Evolutionary conservation across 2,329 filamentous ascomycete species (phyloP), one percentile per base, ranked within the genome.

Genomic region (Penicillium fuscoglaucum): DNA sequence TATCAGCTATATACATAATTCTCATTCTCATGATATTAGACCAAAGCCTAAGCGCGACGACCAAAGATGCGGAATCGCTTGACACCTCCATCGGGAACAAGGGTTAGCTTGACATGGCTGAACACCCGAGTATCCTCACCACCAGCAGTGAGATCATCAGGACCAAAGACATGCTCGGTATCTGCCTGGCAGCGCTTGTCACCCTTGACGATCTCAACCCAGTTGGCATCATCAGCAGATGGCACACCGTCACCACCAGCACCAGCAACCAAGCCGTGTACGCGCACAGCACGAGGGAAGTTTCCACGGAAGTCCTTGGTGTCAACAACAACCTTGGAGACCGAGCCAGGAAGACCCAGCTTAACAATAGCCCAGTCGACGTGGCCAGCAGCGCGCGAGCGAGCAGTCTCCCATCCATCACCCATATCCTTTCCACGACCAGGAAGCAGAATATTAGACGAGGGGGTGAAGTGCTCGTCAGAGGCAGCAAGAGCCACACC

Each of bases 31-130:
- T 58, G 29, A 13, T 35, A 43, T 26, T n/a, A 45, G 19, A 37
- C 15, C 15, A n/a, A 40, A 31, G 7, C 35, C 54, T 40, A 58
- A 52, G 39, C 59, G 50, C 86, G 81, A 70, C 83, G 86, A 2
- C 89, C 90, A 74, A 90, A 87, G 2, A 93, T 86, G 46, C 91
- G 85, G 64, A 97, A 83, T 63, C 93, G 82, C 85, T 96, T 96
- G 3, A 97, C 90, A 26, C 93, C 93, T 35, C 93, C 93, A 75
- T 98, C 93, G 0, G 93, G 93, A 66, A 96, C 91, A 72, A 97
- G 95, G 35, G 91, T 90, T 72, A 98, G 80, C 83, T 96, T 97
- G 24, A 93, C 87, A 77, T 95, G 92, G 13, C 89, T 91, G 69
- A 91, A 90, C 2, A 80, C 78, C 71, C 80, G 82, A 39, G 85